phyloP scores from a whole-genome alignment of 345 rosid species.

The Pistacia atlantica region DNA sequence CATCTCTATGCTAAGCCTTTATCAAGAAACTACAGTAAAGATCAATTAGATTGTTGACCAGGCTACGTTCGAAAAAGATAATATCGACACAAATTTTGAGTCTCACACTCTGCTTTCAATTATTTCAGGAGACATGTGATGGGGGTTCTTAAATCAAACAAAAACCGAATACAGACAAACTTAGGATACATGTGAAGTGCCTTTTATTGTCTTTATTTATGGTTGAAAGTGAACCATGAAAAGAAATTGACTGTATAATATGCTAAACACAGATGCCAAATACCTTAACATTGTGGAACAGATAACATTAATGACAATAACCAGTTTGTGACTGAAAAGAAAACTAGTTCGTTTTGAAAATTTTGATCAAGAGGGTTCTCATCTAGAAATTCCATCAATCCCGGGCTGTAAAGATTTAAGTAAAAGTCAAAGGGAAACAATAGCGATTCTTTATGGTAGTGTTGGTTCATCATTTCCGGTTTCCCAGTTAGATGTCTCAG shows the following conservation, averaged over 20 bases:
- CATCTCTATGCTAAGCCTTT: too few relatives aligned
- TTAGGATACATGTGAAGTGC: too few relatives aligned
- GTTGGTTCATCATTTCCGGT: background rate
- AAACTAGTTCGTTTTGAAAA: background rate
- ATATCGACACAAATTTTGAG: too few relatives aligned
- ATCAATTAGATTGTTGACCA: too few relatives aligned
- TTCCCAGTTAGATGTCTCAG: constrained; percentile 3
- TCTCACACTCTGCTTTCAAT: too few relatives aligned
- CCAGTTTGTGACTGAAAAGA: background rate
- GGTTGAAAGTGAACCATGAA: background rate
- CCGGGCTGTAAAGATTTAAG: background rate
- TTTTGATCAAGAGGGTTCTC: constrained; percentile 7
- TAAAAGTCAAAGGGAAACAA: background rate
- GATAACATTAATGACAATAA: background rate
- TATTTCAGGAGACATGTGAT: too few relatives aligned
- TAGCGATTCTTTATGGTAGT: background rate
- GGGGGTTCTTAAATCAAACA: too few relatives aligned
- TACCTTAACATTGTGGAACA: background rate
- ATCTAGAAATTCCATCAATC: constrained; percentile 13
- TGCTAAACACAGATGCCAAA: background rate
- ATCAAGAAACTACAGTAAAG: too few relatives aligned
- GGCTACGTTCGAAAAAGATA: too few relatives aligned
- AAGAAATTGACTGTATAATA: too few relatives aligned
- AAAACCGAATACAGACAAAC: too few relatives aligned
- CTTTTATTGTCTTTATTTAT: too few relatives aligned